Evolutionary conservation across 495 filamentous ascomycete genomes (phyloP).

Genomic region (Tuber borchii): DNA sequence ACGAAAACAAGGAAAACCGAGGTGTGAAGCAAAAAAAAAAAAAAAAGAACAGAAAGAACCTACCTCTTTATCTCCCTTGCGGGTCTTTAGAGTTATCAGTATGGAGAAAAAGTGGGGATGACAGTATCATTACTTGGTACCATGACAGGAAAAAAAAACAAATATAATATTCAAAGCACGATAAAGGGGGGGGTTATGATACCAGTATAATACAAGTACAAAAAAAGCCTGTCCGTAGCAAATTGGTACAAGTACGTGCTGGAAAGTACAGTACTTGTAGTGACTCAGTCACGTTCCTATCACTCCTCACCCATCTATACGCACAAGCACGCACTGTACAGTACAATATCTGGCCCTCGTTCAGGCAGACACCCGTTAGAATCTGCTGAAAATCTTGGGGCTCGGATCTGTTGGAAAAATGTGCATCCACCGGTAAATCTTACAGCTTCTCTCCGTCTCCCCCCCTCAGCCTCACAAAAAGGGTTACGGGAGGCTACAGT

Average conservation of each 20-base stretch:
- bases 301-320: background rate
- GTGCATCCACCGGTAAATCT: slow-evolving; percentile 11
- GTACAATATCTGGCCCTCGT: background rate
- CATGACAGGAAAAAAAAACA: background rate
- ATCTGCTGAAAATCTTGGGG: slow-evolving; percentile 28
- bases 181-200: background rate
- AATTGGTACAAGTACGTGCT: background rate
- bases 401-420: slow-evolving; percentile 23
- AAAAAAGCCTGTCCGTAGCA: background rate
- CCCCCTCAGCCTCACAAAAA: slow-evolving; percentile 20
- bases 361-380: slow-evolving; percentile 22
- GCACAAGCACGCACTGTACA: background rate
- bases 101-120: background rate
- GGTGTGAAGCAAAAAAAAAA: background rate
- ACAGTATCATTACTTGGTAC: background rate
- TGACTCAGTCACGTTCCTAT: background rate
- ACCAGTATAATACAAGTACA: background rate
- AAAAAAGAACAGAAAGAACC: background rate
- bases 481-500: background rate
- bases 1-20: background rate
- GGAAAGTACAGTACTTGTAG: background rate
- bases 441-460: slow-evolving; percentile 13
- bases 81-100: background rate
- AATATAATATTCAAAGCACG: background rate
- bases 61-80: background rate